Conservation (phyloP, 1,139 yeast genomes). For the Taphrina communis region DNA sequence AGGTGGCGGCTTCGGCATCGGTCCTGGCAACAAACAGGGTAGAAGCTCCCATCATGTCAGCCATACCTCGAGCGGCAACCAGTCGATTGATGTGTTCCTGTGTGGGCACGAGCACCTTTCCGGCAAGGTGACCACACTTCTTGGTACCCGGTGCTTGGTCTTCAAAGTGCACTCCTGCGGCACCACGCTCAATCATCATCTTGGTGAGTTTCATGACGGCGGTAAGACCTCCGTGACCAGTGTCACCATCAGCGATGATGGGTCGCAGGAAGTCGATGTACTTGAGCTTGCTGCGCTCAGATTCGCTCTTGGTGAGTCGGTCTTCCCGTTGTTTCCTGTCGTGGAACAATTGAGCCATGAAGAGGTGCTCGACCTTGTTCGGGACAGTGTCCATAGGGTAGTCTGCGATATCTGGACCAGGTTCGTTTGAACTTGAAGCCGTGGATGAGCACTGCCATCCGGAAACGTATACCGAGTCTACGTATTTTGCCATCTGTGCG, state of each 20-base stretch:
- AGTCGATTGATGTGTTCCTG: constrained; percentile 95
- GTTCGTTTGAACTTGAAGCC: constrained; percentile 95
- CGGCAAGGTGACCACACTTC: constrained; percentile 98
- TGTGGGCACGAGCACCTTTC: constrained; percentile 95
- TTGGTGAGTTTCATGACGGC: constrained; percentile 95
- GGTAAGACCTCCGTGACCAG: constrained; percentile 98
- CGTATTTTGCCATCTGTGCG: constrained; percentile 93
- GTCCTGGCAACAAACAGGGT: constrained; percentile 91
- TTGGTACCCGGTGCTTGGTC: constrained; percentile 99
- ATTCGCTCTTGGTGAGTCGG: constrained; percentile 65
- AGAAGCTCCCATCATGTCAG: constrained; percentile 89
- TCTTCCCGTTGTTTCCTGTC: constrained; percentile 95
- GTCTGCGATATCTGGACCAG: constrained; percentile 97
- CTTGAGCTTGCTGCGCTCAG: constrained; percentile 65
- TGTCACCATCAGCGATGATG: constrained; percentile 95
- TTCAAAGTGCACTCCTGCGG: constrained; percentile 98
- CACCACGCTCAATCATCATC: constrained; percentile 96
- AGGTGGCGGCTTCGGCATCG: constrained; percentile 95
- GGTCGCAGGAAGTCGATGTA: constrained; percentile 87
- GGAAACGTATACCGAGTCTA: constrained; percentile 88
- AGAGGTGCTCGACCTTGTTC: constrained; percentile 94
- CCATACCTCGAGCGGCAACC: constrained; percentile 92
- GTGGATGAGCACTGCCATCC: constrained; percentile 99
- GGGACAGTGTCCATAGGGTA: constrained; percentile 99
- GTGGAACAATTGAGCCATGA: constrained; percentile 96